phyloP scores from a whole-genome alignment of 352 stramenopile genomes.

The Peronospora farinosa region DNA sequence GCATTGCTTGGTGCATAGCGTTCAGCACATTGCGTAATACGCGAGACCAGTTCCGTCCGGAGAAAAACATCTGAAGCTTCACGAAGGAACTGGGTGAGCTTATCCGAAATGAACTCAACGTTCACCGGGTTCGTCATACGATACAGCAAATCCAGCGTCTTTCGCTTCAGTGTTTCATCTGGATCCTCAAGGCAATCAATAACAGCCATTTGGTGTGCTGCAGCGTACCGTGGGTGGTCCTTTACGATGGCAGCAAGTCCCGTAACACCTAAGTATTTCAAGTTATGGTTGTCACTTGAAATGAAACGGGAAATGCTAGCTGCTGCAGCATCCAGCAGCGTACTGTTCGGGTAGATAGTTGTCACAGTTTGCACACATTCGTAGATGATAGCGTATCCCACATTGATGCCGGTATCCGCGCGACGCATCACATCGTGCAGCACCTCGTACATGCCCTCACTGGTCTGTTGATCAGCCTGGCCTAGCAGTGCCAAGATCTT shows the following conservation, averaged over 20 bases:
- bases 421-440: slow-evolving; percentile 97
- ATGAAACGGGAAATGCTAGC: slow-evolving; percentile 93
- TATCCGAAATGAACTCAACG: slow-evolving; percentile 99
- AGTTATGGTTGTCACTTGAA: slow-evolving; percentile 93
- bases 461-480: slow-evolving; percentile 89
- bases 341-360: slow-evolving; percentile 98
- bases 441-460: slow-evolving; percentile 99
- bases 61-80: slow-evolving; percentile 96
- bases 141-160: slow-evolving; percentile 95
- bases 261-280: slow-evolving; percentile 99
- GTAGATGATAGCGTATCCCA: slow-evolving; percentile 99
- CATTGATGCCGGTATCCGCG: slow-evolving; percentile 98
- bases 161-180: slow-evolving; percentile 98
- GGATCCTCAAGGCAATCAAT: slow-evolving; percentile 99
- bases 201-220: slow-evolving; percentile 98
- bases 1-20: slow-evolving; percentile 94
- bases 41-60: slow-evolving; percentile 93
- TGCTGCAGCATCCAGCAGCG: slow-evolving; percentile 91
- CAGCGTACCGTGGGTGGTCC: slow-evolving; percentile 93
- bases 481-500: slow-evolving; percentile 95
- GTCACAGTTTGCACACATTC: slow-evolving; percentile 98
- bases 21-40: slow-evolving; percentile 97
- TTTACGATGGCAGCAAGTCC: slow-evolving; percentile 98
- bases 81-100: slow-evolving; percentile 94
- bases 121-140: slow-evolving; percentile 99